Evolutionary conservation across 2,329 filamentous ascomycete species (phyloP), one percentile per base, ranked within the genome.

Genomic region (Nemania sp.): DNA sequence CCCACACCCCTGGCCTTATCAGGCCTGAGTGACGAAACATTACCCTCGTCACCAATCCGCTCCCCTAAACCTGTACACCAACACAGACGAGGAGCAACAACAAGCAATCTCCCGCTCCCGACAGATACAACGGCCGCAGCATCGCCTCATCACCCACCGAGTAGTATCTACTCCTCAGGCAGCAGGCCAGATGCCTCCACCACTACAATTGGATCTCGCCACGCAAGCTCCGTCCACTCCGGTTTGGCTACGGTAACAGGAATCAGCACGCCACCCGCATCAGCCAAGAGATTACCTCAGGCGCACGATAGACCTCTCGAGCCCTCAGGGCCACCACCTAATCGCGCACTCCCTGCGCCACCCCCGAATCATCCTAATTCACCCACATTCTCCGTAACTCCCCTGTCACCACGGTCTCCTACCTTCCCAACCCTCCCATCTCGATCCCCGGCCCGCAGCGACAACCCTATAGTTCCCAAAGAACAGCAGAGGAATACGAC

Each of bases 281-380:
- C 74, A 2, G 76, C 78, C 0, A 65, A 65, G 2, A 72, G 76
- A 0, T 75, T 77, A 1, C 70, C 72, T 1, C 71, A 76, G 1
- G 75, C 75, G 0, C 75, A 77, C 48, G 75, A 77, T 18, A 58
- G 62, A 2, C 71, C 72, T 2, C 69, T 78, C 4, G 73, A 76
- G 63, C 76, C 78, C 5, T 75, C 76, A 0, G 78, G 80, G 0
- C 80, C 81, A 0, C 80, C 80, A 0, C 81, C 81, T 0, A 78
- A 64, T 5, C 72, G 75, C n/a, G 78, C 78, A 2, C 74, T 83
- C 2, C 79, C 79, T 0, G 63, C 68, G 3, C 63, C 69, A 0
- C 69, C 73, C 5, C 57, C 60, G n/a, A 58, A 54, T 2, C 60
- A 60, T 46, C 60, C 65, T 10, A 62, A 50, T 51, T 62, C 62